phyloP scores from a whole-genome alignment of 2,329 filamentous ascomycete species.

The Trichoderma koningiopsis region DNA sequence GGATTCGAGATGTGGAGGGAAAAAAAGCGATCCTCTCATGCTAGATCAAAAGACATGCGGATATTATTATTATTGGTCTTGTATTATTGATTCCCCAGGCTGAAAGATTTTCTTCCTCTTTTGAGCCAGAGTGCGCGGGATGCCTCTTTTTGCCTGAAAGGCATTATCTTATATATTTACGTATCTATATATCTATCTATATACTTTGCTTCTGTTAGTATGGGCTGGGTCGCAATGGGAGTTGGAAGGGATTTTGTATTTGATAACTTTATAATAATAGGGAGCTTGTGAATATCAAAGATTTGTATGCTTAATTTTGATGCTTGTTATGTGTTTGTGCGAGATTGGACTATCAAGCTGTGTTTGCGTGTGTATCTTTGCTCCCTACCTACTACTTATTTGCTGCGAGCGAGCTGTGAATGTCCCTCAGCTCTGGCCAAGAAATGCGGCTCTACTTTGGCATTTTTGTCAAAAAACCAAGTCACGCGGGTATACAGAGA shows the following conservation, averaged over 20 bases:
- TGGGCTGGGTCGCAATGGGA: not conserved
- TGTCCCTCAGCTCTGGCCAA: not conserved
- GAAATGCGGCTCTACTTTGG: not conserved
- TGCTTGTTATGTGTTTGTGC: not conserved
- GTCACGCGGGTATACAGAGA: not conserved
- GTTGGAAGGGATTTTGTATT: not conserved
- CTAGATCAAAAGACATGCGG: constrained; percentile 13
- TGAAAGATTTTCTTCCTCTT: not conserved
- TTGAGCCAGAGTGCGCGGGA: not conserved
- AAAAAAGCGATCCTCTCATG: constrained; percentile 18
- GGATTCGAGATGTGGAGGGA: not conserved
- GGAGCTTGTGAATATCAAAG: not conserved
- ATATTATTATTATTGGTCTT: not conserved
- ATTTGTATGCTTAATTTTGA: not conserved
- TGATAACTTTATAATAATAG: not conserved
- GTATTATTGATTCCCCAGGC: constrained; percentile 2
- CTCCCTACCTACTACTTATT: not conserved
- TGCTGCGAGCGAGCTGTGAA: not conserved
- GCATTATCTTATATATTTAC: not conserved
- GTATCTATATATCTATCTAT: not conserved
- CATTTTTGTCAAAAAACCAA: no score
- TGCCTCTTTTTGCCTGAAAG: not conserved
- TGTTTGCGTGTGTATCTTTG: not conserved
- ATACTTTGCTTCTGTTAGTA: not conserved
- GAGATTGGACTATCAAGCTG: not conserved